Conservation (phyloP, 2,329 filamentous ascomycete genomes). For the Diplodia scrobiculata region DNA sequence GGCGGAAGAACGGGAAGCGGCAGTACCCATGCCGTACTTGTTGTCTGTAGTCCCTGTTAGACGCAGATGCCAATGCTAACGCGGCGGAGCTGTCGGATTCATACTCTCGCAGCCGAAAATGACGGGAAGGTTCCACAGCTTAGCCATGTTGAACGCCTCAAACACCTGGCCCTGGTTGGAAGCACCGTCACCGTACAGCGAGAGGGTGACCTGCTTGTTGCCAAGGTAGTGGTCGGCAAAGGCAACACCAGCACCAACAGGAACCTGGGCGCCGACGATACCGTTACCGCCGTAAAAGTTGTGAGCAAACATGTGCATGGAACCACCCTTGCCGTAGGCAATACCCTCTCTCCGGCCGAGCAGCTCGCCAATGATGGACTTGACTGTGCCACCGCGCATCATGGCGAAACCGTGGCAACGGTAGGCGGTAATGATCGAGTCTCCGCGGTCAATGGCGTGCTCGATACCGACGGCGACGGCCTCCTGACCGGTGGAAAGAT, state of each 20-base stretch:
- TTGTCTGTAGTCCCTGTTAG: constrained; percentile 70
- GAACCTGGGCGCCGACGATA: constrained; percentile 98
- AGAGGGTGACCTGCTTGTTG: constrained; percentile 81
- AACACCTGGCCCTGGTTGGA: constrained; percentile 99
- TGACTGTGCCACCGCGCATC: constrained; percentile 90
- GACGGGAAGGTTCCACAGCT: constrained; percentile 94
- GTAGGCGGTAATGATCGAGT: constrained; percentile 97
- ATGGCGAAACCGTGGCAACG: constrained; percentile 97
- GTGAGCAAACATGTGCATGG: constrained; percentile 99
- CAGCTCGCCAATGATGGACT: constrained; percentile 93
- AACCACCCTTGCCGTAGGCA: constrained; percentile 97
- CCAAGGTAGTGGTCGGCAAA: constrained; percentile 95
- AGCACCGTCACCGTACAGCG: constrained; percentile 96
- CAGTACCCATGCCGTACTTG: constrained; percentile 99
- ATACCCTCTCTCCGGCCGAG: constrained; percentile 95
- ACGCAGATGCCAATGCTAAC: neutral
- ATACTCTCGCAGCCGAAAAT: constrained; percentile 98
- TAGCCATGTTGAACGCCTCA: constrained; percentile 99
- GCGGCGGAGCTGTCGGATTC: constrained; percentile 45
- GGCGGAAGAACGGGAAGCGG: constrained; percentile 88
- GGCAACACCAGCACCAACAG: constrained; percentile 91
- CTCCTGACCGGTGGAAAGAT: constrained; percentile 96
- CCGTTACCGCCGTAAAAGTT: constrained; percentile 99
- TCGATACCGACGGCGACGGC: constrained; percentile 96
- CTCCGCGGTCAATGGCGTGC: constrained; percentile 85